Base-by-base conservation (phyloP, 345 rosid species). In the Gossypium longicalyx region DNA sequence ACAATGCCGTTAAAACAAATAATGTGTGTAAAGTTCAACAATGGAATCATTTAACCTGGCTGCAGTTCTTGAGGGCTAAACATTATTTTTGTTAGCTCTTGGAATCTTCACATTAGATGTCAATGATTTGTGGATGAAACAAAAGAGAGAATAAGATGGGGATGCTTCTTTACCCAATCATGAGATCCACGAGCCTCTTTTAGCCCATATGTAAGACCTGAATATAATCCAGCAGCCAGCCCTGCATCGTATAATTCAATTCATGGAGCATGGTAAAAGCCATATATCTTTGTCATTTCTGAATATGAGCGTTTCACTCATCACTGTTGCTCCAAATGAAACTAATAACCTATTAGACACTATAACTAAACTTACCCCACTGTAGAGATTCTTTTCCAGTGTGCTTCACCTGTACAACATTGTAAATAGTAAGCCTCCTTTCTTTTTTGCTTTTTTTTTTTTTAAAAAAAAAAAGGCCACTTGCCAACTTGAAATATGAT, bases 311-410 rank as follows among this genome's bases (percentile, higher is more conserved):
- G 8, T 29, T 29, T 61, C 9, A 61, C 41, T 34, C 41, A 34
- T 34, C 41, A 34, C 41, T 34, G 41, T 34, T 34, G 7, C 41
- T 34, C 41, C 62, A 58, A 58, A 34, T 12, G 65, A 13, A 43
- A 57, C 52, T 10, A 8, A 22, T 10, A 12, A 22, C n/a, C 9
- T 16, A 22, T 9, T 34, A 7, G 15, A 25, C 13, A 19, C 12
- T 29, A 20, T 41, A 29, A 1, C n/a, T 12, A 54, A 23, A 79
- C 91, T 82, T 77, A 90, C 99, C 98, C 98, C 99, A 94, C 12
- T 88, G 97, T n/a, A 93, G 75, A 38, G 99, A 89, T 76, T 94
- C 98, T 72, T 93, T 91, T 34, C 98, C 97, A 0, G 93, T 86
- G 79, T 80, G 87, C 90, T 88, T 94, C 83, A 94, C 97, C 97